Evolutionary conservation across 371 early-diverging fungal genomes (phyloP).

Genomic region (Mortierella sp.): DNA sequence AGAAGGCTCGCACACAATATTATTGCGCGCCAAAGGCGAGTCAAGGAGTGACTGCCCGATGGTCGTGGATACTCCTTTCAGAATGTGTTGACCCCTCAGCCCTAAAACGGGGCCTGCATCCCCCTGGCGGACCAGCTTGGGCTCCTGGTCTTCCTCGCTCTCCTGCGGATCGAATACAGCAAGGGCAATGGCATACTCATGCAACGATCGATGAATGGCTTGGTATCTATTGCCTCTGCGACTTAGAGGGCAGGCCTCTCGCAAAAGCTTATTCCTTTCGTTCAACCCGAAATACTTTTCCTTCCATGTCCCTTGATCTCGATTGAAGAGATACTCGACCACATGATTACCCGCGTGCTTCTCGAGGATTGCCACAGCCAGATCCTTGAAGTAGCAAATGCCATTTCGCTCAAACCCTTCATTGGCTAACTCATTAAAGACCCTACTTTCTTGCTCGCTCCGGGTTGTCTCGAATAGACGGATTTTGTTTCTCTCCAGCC

Average conservation of each 20-base stretch:
- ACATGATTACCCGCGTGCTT: background rate
- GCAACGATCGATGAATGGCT: background rate
- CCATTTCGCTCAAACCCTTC: background rate
- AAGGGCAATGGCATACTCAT: slow-evolving; percentile 7
- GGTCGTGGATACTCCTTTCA: background rate
- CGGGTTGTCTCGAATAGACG: background rate
- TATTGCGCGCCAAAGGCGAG: slow-evolving; percentile 6
- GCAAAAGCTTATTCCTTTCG: background rate
- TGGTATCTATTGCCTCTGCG: background rate
- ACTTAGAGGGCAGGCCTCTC: background rate
- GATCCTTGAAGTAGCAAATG: background rate
- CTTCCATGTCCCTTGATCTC: background rate
- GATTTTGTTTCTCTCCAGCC: slow-evolving; percentile 4
- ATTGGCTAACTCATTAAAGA: background rate
- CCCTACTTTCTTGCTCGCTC: background rate
- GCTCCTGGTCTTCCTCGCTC: background rate
- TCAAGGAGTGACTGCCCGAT: background rate
- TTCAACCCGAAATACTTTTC: background rate
- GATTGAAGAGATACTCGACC: background rate
- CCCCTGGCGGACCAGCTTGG: too few relatives aligned
- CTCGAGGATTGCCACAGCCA: background rate
- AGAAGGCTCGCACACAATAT: background rate
- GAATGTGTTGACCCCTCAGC: background rate
- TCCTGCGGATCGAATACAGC: background rate
- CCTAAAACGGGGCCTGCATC: background rate